Evolutionary conservation across 345 rosid genomes (phyloP), one percentile per base, ranked within the genome.

Genomic region (Eucalyptus cloeziana): DNA sequence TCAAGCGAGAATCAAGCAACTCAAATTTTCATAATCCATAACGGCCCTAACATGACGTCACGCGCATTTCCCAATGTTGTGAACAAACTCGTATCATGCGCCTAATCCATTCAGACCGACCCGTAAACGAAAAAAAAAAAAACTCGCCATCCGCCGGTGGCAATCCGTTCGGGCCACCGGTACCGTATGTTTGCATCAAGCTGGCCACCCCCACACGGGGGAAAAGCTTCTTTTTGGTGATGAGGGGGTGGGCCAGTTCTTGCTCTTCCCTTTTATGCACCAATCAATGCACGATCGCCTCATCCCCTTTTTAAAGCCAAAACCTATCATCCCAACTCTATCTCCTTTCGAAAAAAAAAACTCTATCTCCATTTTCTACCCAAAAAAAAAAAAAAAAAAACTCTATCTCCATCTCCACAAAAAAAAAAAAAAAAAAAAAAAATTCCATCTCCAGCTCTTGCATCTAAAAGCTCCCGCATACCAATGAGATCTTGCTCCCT

Each of bases 201-300:
- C 19, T n/a, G 21, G 37, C 40, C 21, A 40, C 47, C 47, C 83
- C 30, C 45, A 40, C 83, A 37, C 58, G 15, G 10, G 5, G 5
- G 4, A 40, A 37, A 21, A 40, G 85, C 30, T 6, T 33, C 8
- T 11, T 33, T n/a, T 49, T 10, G 52, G 87, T 9, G 52, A 17
- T 47, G 50, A 30, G 30, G 16, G 33, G 60, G 87, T 8, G 87
- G 87, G 58, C 87, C 87, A 16, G 8, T 9, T 86, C 87, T 49
- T 17, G 52, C 87, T 22, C 44, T 10, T 40, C 16, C 87, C 87
- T 86, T 86, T 86, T 86, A 22, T 86, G 44, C 87, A n/a, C 58
- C 87, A 47, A 86, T 86, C 87, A 86, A n/a, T 76, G 87, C 87
- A 47, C 13, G 40, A 85, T 76, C 47, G 85, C 47, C 85, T 62